Evolutionary conservation across 768 basidiomycete genomes (phyloP).

Genomic region (Tremella mesenterica): DNA sequence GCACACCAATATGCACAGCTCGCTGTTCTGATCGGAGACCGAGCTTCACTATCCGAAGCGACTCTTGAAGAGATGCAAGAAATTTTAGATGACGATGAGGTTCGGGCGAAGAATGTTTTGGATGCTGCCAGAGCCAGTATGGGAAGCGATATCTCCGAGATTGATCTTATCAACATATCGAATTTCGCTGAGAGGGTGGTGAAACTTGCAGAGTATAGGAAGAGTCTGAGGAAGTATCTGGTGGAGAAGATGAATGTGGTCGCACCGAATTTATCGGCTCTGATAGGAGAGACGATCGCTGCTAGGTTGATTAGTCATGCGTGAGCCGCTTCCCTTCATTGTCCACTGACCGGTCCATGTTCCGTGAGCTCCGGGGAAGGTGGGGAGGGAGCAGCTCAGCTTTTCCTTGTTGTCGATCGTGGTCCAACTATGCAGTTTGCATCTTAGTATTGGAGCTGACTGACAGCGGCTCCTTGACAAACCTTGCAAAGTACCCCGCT

Average conservation of each 20-base stretch:
- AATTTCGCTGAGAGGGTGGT: conserved; percentile 84
- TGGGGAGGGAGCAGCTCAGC: no score
- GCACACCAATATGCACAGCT: conserved; percentile 79
- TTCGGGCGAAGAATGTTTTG: conserved; percentile 81
- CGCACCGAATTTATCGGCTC: conserved; percentile 81
- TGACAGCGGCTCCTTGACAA: conserved; percentile 70
- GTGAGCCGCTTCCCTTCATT: conserved; percentile 13
- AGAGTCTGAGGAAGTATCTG: conserved; percentile 75
- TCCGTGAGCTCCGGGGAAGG: no score
- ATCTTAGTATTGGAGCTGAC: no score
- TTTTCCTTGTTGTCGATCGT: no score
- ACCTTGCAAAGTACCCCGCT: conserved; percentile 95
- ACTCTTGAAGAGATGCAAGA: conserved; percentile 68
- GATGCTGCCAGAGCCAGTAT: conserved; percentile 90
- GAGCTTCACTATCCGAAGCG: conserved; percentile 59
- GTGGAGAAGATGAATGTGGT: conserved; percentile 97
- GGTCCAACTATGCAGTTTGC: no score
- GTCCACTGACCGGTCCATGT: not conserved
- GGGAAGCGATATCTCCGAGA: conserved; percentile 80
- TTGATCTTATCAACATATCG: conserved; percentile 92
- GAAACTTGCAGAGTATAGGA: conserved; percentile 87
- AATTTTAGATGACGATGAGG: conserved; percentile 73
- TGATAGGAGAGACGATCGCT: conserved; percentile 84
- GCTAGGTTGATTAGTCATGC: conserved; percentile 91
- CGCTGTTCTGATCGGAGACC: conserved; percentile 80